Base-by-base conservation (phyloP, 306 rosid genomes). In the Prunus kanzakura region DNA sequence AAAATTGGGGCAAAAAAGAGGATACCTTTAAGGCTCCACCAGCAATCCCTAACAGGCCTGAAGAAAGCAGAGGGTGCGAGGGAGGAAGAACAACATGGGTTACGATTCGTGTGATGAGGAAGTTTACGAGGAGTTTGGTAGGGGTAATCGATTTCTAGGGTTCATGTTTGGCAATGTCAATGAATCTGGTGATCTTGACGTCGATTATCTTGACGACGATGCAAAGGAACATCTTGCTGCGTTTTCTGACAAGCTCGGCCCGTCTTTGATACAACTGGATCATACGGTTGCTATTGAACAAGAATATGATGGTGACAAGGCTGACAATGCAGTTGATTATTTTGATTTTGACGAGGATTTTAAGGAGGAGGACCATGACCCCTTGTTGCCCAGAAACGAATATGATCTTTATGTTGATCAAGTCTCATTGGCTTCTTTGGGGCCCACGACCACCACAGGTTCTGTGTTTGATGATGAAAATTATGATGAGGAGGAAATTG, bases 91-190 rank as follows among this genome's bases (percentile, higher is more conserved):
- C 57, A 18, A 16, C 57, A 52, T 52, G 57, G 57, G 57, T 52
- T 52, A 52, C n/a, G 57, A 52, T 52, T 52, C 79, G 87, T 93
- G 88, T 54, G 97, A 91, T 3, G 97, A 93, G 38, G 98, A 91
- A 57, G 91, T 88, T 61, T 87, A 90, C 15, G 96, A 91, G 82
- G 97, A 91, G 80, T 75, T 56, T 78, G 94, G 85, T 78, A 85
- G 89, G 55, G 92, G 90, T 68, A 89, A 86, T 75, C 89, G 96
- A 45, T 85, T 91, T 45, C 82, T 90, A 47, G 98, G 94, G 45
- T 91, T 93, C 86, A 93, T 93, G 97, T 93, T 91, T 70, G 97
- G 98, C 51, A 93, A 93, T 84, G 96, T 93, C 32, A 93, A 93
- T 74, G 92, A 91, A 72, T 93, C 96, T 45, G 98, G 97, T 22